Evolutionary conservation across 2,329 filamentous ascomycete species (phyloP).

Genomic region (Cytospora schulzeri): DNA sequence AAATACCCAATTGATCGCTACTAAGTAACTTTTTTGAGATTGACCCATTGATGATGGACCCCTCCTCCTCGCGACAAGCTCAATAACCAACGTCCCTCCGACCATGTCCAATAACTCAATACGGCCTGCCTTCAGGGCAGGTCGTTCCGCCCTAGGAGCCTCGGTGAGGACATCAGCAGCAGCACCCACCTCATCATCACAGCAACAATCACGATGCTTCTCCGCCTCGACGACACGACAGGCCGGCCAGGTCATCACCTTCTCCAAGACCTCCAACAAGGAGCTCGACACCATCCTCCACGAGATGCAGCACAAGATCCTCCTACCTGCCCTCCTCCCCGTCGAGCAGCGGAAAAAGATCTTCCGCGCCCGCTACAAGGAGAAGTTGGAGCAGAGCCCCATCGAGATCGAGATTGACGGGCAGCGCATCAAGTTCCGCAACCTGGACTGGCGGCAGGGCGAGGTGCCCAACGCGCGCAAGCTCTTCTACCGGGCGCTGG

Average conservation of each 20-base stretch:
- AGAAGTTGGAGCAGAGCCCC: conserved; percentile 55
- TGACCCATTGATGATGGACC: conserved; percentile 20
- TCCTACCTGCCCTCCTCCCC: conserved; percentile 63
- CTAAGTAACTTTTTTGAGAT: conserved; percentile 23
- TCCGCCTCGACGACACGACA: conserved; percentile 31
- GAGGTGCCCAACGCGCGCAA: conserved; percentile 48
- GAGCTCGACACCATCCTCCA: conserved; percentile 57
- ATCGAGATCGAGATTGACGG: conserved; percentile 61
- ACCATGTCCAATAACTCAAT: conserved; percentile 32
- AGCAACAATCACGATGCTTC: conserved; percentile 29
- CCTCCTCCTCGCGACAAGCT: conserved; percentile 11
- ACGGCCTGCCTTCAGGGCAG: conserved; percentile 31
- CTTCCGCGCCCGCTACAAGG: conserved; percentile 48
- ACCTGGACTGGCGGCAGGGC: conserved; percentile 44
- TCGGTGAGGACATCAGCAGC: conserved; percentile 20
- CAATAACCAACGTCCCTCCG: conserved; percentile 2
- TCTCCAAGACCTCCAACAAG: conserved; percentile 53
- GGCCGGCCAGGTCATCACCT: conserved; percentile 43
- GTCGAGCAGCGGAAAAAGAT: conserved; percentile 55
- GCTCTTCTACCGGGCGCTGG: conserved; percentile 42
- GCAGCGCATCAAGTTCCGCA: conserved; percentile 54
- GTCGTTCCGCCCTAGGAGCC: conserved; percentile 29
- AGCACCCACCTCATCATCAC: conserved; percentile 15
- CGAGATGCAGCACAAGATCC: conserved; percentile 58
- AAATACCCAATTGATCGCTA: not conserved